These are phyloP conservation scores for Beauveria sp. DNA, from an alignment of 2,329 filamentous ascomycete species.

Conservation along the genomic window DNA sequence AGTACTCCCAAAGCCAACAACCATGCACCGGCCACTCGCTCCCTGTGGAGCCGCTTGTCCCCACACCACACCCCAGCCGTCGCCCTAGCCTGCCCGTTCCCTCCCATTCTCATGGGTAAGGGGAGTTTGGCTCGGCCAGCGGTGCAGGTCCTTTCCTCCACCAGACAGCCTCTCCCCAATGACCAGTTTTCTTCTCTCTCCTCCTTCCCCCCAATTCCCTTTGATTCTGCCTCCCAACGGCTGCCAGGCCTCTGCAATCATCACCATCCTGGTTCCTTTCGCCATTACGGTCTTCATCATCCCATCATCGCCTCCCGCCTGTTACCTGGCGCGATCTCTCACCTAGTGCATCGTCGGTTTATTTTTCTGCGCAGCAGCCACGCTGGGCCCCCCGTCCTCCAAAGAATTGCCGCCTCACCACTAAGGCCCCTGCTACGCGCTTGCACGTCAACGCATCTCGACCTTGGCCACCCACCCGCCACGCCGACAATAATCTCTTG, in stretches of 20 bases:
- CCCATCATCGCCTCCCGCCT: neutral
- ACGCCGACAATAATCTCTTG: neutral
- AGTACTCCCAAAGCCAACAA: neutral
- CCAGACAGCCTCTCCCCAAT: constrained; percentile 32
- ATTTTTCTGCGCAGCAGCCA: neutral
- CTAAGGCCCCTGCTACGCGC: neutral
- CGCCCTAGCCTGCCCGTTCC: constrained; percentile 26
- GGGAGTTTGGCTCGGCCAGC: constrained; percentile 31
- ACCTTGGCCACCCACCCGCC: neutral
- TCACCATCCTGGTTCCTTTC: neutral
- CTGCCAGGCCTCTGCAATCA: constrained; percentile 7
- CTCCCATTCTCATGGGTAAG: constrained; percentile 35
- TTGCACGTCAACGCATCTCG: neutral
- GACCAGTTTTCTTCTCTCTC: constrained; percentile 27
- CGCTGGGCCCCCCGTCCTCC: neutral
- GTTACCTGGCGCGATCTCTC: constrained; percentile 5
- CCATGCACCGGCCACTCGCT: constrained; percentile 2
- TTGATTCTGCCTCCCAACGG: constrained; percentile 12
- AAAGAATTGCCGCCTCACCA: constrained; percentile 6
- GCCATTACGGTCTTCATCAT: neutral
- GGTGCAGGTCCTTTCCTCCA: constrained; percentile 31
- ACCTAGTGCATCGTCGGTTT: constrained; percentile 3
- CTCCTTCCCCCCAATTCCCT: constrained; percentile 27
- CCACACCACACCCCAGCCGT: constrained; percentile 16
- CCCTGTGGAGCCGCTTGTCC: neutral